A percentile compares a stretch with the other conserved stretches of the same genome.
These are phyloP conservation scores for Euphorbia pulcherrima DNA, from an alignment of 345 rosid species.

Conservation along the genomic window DNA sequence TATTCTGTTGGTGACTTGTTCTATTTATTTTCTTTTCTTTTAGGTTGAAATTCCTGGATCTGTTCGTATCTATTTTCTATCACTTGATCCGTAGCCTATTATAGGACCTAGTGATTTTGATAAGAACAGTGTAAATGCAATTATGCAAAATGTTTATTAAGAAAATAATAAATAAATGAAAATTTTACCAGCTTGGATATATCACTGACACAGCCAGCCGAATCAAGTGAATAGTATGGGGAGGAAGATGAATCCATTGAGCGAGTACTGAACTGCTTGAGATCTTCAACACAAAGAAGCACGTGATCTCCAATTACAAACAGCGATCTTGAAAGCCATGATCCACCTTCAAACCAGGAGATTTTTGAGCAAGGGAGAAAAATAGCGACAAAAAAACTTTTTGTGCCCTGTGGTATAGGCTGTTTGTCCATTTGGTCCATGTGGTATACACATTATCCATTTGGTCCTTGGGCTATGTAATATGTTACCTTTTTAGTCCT, in stretches of 20 bases:
- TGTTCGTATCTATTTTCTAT: too few species aligned
- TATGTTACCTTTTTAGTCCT: too few species aligned
- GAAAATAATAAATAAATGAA: neutral
- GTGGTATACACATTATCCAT: too few species aligned
- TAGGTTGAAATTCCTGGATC: too few species aligned
- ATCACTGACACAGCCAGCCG: constrained; percentile 52
- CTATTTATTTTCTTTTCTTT: too few species aligned
- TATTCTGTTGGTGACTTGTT: too few species aligned
- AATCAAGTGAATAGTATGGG: constrained; percentile 59
- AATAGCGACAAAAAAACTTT: too few species aligned
- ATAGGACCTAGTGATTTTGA: neutral
- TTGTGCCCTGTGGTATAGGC: too few species aligned
- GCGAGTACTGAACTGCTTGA: constrained; percentile 53
- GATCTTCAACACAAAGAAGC: constrained; percentile 72
- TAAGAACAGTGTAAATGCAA: neutral
- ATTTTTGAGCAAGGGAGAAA: neutral
- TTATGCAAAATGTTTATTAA: neutral
- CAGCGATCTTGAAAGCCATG: constrained; percentile 73
- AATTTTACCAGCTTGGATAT: constrained; percentile 57
- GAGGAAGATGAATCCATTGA: constrained; percentile 36
- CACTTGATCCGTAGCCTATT: too few species aligned
- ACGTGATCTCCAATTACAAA: constrained; percentile 60
- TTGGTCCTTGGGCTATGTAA: too few species aligned
- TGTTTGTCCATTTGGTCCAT: too few species aligned
- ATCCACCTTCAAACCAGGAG: constrained; percentile 36